Conservation (phyloP, 345 rosid genomes). For the Excoecaria cochinchinensis region DNA sequence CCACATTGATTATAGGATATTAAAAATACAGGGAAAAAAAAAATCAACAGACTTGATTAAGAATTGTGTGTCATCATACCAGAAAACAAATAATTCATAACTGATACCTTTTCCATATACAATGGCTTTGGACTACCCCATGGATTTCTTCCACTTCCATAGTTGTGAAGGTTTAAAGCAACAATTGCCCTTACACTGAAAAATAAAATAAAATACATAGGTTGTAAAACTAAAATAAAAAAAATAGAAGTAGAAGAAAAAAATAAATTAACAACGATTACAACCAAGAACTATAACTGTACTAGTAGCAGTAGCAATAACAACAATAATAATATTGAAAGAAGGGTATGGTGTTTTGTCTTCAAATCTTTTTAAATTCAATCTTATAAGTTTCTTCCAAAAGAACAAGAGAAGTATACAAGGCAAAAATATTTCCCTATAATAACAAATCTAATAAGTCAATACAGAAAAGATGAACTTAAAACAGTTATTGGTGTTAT, state of each 20-base stretch:
- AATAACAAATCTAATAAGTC: background rate
- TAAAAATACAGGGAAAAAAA: background rate
- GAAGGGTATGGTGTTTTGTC: background rate
- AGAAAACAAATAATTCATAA: background rate
- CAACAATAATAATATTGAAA: too few relatives aligned
- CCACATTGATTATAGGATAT: background rate
- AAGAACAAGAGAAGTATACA: slow-evolving; percentile 2
- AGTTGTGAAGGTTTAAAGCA: slow-evolving; percentile 82
- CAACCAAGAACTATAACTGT: background rate
- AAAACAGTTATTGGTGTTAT: background rate
- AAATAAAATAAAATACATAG: slow-evolving; percentile 11
- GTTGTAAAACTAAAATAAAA: background rate
- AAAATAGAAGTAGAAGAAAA: background rate
- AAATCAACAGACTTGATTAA: background rate
- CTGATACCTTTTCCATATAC: slow-evolving; percentile 77
- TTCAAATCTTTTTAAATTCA: background rate
- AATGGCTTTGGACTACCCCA: slow-evolving; percentile 85
- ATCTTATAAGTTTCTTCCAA: background rate
- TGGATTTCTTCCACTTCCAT: slow-evolving; percentile 95
- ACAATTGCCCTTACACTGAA: slow-evolving; percentile 88
- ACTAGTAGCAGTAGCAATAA: background rate
- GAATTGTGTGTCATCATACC: background rate
- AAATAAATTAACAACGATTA: background rate
- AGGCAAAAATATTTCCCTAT: background rate
- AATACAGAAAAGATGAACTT: background rate